A percentile compares a stretch with the other conserved stretches of the same genome.
Conservation (phyloP, 1,139 yeast species). For the Saccharomyces hybrid region DNA sequence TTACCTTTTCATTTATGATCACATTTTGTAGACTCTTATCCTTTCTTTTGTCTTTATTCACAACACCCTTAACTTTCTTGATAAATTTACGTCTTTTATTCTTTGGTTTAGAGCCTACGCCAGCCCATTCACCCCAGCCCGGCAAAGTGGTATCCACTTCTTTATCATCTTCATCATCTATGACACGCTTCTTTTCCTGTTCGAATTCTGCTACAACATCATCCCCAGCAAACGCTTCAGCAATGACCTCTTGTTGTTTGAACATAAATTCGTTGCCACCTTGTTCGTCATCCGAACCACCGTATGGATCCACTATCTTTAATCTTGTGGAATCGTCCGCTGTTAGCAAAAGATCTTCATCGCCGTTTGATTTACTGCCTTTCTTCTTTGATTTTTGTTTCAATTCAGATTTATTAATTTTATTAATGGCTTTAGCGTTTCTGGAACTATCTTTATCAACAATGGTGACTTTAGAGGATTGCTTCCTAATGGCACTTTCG, state of each 20-base stretch:
- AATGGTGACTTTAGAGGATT: slow-evolving; percentile 46
- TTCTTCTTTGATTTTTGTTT: slow-evolving; percentile 25
- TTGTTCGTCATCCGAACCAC: slow-evolving; percentile 36
- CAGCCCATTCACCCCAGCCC: slow-evolving; percentile 92
- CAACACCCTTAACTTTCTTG: slow-evolving; percentile 67
- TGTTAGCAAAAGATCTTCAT: slow-evolving; percentile 25
- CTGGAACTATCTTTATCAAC: slow-evolving; percentile 55
- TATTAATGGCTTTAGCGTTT: slow-evolving; percentile 38
- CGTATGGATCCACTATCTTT: slow-evolving; percentile 41
- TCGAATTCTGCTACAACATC: slow-evolving; percentile 73
- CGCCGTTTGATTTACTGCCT: slow-evolving; percentile 8
- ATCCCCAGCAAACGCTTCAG: slow-evolving; percentile 95
- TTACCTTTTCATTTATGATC: slow-evolving; percentile 79
- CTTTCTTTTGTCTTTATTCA: slow-evolving; percentile 58
- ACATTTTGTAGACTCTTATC: slow-evolving; percentile 74
- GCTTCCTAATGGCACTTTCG: slow-evolving; percentile 31
- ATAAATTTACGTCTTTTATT: slow-evolving; percentile 53
- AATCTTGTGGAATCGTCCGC: slow-evolving; percentile 28
- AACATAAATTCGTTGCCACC: slow-evolving; percentile 39
- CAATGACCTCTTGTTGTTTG: slow-evolving; percentile 72
- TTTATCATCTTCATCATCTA: slow-evolving; percentile 76
- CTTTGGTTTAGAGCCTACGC: slow-evolving; percentile 45
- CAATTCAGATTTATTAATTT: slow-evolving; percentile 43
- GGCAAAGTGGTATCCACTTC: slow-evolving; percentile 81
- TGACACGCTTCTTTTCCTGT: slow-evolving; percentile 61